Conservation (phyloP, 129 eudicot species). For the Chrysanthemum makinoi region DNA sequence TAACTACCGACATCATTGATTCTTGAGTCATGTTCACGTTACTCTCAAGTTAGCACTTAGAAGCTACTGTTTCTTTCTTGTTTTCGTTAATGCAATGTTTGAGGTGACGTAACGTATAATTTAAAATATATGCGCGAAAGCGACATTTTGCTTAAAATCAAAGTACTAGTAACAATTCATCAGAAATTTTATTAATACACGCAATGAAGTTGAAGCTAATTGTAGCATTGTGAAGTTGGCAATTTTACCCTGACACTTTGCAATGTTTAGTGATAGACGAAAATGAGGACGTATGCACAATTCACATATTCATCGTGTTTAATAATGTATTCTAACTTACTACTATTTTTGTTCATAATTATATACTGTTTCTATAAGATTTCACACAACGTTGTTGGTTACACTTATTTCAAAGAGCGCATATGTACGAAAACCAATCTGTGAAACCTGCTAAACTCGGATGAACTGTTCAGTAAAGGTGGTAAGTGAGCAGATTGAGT, state of each 20-base stretch:
- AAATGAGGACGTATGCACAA: background rate
- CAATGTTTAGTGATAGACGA: constrained; percentile 1
- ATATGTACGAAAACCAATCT: background rate
- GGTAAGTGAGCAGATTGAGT: constrained; percentile 4
- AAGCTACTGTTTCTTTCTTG: background rate
- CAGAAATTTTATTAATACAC: background rate
- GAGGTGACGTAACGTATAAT: background rate
- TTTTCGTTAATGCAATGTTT: background rate
- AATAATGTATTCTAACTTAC: background rate
- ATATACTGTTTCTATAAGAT: background rate
- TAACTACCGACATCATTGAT: constrained; percentile 8
- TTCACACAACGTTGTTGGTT: background rate
- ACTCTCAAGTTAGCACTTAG: background rate
- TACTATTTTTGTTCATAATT: background rate
- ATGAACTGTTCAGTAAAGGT: background rate
- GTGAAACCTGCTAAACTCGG: background rate
- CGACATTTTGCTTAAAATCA: background rate
- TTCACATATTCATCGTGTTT: background rate
- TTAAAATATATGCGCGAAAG: background rate
- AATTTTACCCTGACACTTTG: background rate
- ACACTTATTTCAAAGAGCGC: background rate
- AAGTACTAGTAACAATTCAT: background rate
- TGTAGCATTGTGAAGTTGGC: constrained; percentile 6
- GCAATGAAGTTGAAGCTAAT: constrained; percentile 10
- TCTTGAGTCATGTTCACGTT: constrained; percentile 11